Percentiles rank a stretch among this genome's conserved stretches.
These are phyloP conservation scores for Tolypocladium sp. DNA, from an alignment of 2,329 filamentous ascomycete species.

Conservation along the genomic window DNA sequence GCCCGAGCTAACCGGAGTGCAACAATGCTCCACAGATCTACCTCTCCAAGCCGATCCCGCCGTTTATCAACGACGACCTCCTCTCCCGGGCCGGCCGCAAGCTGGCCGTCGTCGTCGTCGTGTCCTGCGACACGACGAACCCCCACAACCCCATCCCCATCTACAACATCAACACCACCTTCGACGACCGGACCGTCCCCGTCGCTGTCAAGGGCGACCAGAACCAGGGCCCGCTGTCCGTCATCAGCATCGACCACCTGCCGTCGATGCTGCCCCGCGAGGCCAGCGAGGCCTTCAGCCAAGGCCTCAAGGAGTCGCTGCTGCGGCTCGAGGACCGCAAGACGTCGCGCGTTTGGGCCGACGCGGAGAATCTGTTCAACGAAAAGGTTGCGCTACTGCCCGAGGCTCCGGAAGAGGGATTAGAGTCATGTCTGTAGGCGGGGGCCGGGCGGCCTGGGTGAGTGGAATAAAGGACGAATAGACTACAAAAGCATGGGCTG, in stretches of 20 bases:
- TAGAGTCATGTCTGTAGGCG: neutral
- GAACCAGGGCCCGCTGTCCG: constrained; percentile 51
- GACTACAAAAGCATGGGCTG: neutral
- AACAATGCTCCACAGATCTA: constrained; percentile 3
- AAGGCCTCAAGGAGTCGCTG: constrained; percentile 68
- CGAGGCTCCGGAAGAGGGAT: constrained; percentile 1
- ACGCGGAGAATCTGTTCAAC: constrained; percentile 75
- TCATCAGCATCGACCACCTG: constrained; percentile 84
- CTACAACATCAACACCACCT: constrained; percentile 78
- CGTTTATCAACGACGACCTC: constrained; percentile 69
- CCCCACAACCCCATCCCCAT: constrained; percentile 66
- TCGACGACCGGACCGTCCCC: constrained; percentile 76
- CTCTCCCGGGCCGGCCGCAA: constrained; percentile 54
- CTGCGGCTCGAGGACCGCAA: constrained; percentile 68
- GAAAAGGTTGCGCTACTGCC: constrained; percentile 70
- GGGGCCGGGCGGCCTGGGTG: neutral
- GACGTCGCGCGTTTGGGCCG: constrained; percentile 69
- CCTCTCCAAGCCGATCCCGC: constrained; percentile 33
- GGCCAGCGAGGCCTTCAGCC: constrained; percentile 76
- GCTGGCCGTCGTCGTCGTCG: constrained; percentile 73
- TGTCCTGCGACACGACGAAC: constrained; percentile 66
- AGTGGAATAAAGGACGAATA: neutral
- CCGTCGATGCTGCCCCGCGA: constrained; percentile 78
- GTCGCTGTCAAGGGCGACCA: constrained; percentile 49
- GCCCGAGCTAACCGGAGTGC: neutral